Evolutionary conservation across 2,329 filamentous ascomycete species (phyloP), one percentile per base, ranked within the genome.

Genomic region (Didymella lethalis): DNA sequence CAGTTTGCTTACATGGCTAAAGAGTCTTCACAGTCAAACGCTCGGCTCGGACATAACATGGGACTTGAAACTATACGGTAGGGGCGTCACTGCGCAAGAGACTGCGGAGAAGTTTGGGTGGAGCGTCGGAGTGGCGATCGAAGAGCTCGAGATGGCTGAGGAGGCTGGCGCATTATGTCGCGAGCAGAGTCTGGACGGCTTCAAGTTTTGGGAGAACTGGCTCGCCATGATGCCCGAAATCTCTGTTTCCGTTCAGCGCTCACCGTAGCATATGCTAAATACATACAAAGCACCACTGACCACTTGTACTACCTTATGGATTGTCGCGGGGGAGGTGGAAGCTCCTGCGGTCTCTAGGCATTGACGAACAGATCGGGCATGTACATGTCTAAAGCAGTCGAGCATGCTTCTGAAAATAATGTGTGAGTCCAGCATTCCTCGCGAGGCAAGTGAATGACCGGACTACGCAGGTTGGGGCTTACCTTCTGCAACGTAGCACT

Each of bases 101-200:
- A 87, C 88, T 0, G 95, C 95, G 0, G 91, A 96, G 76, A 84
- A 87, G 48, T 99, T 99, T 77, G 92, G 93, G 6, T 99, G 95
- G 95, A 98, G 95, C 74, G 90, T 99, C 7, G 95, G 95, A 8
- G 94, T 99, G 23, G 95, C 95, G 1, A 91, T 90, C 59, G 95
- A 98, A 75, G 95, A 99, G 79, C 83, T 99, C 12, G 91, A 97
- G 74, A 97, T 99, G 94, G 93, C 93, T 0, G 95, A 99, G 77
- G 94, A 98, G 75, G 87, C 86, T 55, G 95, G 95, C 0, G 87
- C 88, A 2, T 76, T 99, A 20, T 98, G 94, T 75, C 88, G 95
- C 47, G 95, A 99, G 75, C 93, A 96, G 70, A 90, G 92, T 4
- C 86, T 98, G 14, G 93, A 97, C 75, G 95, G 95, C 0, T 82